These are phyloP conservation scores for Cyclotella kingstonii DNA, from an alignment of 108 stramenopile genomes.

Conservation along the genomic window DNA sequence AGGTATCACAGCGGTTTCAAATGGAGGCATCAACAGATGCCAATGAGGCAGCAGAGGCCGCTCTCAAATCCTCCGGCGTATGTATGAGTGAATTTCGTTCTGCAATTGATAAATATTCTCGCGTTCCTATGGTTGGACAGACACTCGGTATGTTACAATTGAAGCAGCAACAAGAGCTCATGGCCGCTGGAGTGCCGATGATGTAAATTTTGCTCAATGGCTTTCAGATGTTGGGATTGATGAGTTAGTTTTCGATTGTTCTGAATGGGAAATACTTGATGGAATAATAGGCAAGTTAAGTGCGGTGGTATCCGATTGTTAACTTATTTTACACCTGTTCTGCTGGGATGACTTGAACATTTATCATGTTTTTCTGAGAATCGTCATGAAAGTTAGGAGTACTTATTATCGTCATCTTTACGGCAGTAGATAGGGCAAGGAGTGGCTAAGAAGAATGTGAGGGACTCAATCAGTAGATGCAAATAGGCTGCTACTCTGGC, in stretches of 20 bases:
- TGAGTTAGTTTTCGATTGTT: neutral
- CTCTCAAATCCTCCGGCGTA: conserved; percentile 57
- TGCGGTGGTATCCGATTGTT: too few relatives aligned
- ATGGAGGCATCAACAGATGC: conserved; percentile 74
- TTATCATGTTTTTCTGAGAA: too few relatives aligned
- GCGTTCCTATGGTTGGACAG: conserved; percentile 76
- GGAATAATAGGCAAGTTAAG: neutral
- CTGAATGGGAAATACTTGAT: neutral
- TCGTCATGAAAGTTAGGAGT: too few relatives aligned
- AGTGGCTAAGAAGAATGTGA: too few relatives aligned
- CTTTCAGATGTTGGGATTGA: neutral
- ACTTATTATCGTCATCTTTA: too few relatives aligned
- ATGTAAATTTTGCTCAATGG: conserved; percentile 6
- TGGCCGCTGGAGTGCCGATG: conserved; percentile 64
- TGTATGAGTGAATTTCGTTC: conserved; percentile 64
- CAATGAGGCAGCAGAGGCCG: conserved; percentile 80
- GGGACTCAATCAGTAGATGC: too few relatives aligned
- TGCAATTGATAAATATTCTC: conserved; percentile 69
- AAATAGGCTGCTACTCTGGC: neutral
- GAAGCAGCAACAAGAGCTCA: conserved; percentile 86
- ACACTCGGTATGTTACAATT: conserved; percentile 82
- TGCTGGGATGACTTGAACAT: too few relatives aligned
- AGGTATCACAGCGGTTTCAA: conserved; percentile 68
- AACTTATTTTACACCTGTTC: too few relatives aligned
- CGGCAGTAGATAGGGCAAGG: too few relatives aligned